Percentiles rank a stretch among this genome's conserved stretches.
phyloP scores from a whole-genome alignment of 2,329 filamentous ascomycete genomes.

The Fusarium sp. region DNA sequence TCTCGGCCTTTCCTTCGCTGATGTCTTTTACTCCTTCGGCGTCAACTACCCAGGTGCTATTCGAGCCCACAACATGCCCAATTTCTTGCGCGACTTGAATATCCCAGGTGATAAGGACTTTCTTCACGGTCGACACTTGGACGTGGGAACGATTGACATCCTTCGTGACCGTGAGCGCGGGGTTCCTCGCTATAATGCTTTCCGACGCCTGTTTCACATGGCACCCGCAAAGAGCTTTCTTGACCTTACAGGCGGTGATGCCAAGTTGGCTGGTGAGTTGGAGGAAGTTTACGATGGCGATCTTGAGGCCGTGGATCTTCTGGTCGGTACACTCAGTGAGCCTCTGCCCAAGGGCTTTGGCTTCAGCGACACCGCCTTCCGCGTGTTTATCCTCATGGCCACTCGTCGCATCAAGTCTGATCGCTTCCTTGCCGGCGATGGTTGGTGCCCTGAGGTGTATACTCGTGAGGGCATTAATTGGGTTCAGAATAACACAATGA shows the following conservation, averaged over 20 bases:
- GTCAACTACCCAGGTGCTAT: constrained; percentile 20
- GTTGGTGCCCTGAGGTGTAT: constrained; percentile 26
- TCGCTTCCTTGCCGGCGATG: constrained; percentile 18
- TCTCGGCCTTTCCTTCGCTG: background rate
- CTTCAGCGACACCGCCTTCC: constrained; percentile 23
- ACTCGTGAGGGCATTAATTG: constrained; percentile 20
- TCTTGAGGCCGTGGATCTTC: constrained; percentile 9
- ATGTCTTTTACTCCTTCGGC: constrained; percentile 23
- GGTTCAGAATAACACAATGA: constrained; percentile 27
- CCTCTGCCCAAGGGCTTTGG: constrained; percentile 16
- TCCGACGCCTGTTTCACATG: constrained; percentile 25
- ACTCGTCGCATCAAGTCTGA: constrained; percentile 25
- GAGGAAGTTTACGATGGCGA: constrained; percentile 5
- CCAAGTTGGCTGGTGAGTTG: constrained; percentile 8
- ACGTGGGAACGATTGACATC: constrained; percentile 22
- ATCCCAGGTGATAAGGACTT: constrained; percentile 14
- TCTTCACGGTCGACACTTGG: constrained; percentile 5
- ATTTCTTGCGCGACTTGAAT: constrained; percentile 12
- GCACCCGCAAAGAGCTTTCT: background rate
- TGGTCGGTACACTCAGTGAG: constrained; percentile 12
- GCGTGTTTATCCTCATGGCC: constrained; percentile 24
- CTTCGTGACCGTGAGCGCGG: constrained; percentile 25
- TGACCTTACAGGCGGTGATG: constrained; percentile 14
- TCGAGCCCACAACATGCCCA: constrained; percentile 22
- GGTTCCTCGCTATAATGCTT: constrained; percentile 23